phyloP scores from a whole-genome alignment of 805 yeast genomes.

The Wickerhamiella galacta region DNA sequence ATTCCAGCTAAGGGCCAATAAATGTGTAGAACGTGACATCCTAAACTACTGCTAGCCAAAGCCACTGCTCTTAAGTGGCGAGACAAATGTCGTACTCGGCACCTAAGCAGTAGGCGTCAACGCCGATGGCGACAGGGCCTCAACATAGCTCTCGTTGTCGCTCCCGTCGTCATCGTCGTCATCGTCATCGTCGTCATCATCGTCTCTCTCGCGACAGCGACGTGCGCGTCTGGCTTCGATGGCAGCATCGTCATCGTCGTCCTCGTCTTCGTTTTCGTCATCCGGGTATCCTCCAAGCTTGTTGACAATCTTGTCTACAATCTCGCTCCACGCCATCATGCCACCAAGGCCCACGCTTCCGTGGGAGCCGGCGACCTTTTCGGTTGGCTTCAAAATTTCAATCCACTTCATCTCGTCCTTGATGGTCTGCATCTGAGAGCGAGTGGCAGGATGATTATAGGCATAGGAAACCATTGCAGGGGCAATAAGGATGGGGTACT shows the following conservation, averaged over 20 bases:
- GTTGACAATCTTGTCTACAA: slow-evolving; percentile 68
- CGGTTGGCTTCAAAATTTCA: slow-evolving; percentile 84
- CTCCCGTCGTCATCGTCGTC: slow-evolving; percentile 35
- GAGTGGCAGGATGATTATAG: slow-evolving; percentile 77
- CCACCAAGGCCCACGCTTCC: slow-evolving; percentile 99
- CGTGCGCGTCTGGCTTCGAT: slow-evolving; percentile 19
- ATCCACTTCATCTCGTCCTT: slow-evolving; percentile 91
- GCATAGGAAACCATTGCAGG: slow-evolving; percentile 94
- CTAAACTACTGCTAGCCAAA: too few species aligned
- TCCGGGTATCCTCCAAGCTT: slow-evolving; percentile 50
- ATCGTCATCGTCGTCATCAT: slow-evolving; percentile 29
- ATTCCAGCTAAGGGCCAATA: too few species aligned
- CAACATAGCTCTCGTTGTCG: slow-evolving; percentile 21
- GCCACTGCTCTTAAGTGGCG: too few species aligned
- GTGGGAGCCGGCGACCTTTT: slow-evolving; percentile 78
- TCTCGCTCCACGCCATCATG: slow-evolving; percentile 94
- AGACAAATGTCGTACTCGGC: too few species aligned
- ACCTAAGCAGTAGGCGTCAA: too few species aligned
- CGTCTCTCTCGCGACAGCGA: slow-evolving; percentile 17
- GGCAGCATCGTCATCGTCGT: slow-evolving; percentile 28
- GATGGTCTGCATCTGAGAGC: slow-evolving; percentile 58
- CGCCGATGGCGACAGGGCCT: too few species aligned
- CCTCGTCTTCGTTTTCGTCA: slow-evolving; percentile 33
- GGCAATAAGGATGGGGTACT: slow-evolving; percentile 74
- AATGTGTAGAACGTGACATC: too few species aligned